phyloP scores from a whole-genome alignment of 257 asterid species.

The Handroanthus guayacan region DNA sequence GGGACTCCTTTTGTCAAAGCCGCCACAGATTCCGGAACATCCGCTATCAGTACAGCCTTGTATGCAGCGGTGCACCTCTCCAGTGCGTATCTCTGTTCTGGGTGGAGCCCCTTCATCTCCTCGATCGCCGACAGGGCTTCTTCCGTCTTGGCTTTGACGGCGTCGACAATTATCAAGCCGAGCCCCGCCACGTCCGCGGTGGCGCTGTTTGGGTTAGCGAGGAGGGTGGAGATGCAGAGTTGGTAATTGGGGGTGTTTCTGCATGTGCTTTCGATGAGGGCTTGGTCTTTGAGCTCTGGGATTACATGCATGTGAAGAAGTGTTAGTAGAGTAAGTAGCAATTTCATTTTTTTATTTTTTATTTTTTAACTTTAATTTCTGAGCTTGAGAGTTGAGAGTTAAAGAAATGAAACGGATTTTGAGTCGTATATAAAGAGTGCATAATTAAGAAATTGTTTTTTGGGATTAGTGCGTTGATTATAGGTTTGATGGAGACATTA shows the following conservation, averaged over 20 bases:
- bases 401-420: neutral
- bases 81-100: constrained; percentile 41
- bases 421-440: neutral
- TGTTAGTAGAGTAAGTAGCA: constrained; percentile 25
- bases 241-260: constrained; percentile 58
- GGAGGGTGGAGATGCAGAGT: constrained; percentile 58
- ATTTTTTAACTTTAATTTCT: neutral
- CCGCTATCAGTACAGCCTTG: constrained; percentile 47
- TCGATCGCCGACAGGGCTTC: constrained; percentile 31
- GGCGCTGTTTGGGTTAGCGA: constrained; percentile 38
- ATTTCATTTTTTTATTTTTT: constrained; percentile 22
- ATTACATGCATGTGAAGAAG: constrained; percentile 39
- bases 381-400: neutral
- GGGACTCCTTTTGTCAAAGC: constrained; percentile 54
- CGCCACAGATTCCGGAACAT: constrained; percentile 59
- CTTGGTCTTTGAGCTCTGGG: constrained; percentile 32
- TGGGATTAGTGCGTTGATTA: neutral
- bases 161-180: constrained; percentile 57
- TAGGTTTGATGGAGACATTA: neutral
- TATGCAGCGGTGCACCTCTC: constrained; percentile 42
- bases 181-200: constrained; percentile 47
- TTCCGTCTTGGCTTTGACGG: constrained; percentile 40
- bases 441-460: neutral
- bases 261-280: constrained; percentile 56
- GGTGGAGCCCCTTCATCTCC: constrained; percentile 34